These are phyloP conservation scores for Centrapalus pauciflorus DNA, from an alignment of 129 eudicot genomes.

Conservation along the genomic window DNA sequence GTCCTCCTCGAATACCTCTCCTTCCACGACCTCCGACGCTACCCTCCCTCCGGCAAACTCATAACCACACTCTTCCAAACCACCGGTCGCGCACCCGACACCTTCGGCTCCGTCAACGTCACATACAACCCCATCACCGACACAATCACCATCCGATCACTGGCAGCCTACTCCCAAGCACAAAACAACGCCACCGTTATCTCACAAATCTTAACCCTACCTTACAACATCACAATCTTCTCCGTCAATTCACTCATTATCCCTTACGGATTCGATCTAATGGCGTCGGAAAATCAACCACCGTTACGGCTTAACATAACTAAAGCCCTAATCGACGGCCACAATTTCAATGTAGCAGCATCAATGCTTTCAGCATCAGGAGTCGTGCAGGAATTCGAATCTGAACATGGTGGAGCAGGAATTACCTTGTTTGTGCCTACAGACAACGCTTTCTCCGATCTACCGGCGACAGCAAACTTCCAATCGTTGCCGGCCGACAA, in stretches of 20 bases:
- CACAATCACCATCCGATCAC: constrained; percentile 43
- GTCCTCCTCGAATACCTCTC: constrained; percentile 65
- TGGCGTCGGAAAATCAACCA: constrained; percentile 75
- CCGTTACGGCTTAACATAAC: constrained; percentile 67
- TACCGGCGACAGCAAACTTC: constrained; percentile 45
- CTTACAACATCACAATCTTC: constrained; percentile 48
- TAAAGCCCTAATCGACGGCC: constrained; percentile 61
- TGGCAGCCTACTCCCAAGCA: constrained; percentile 24
- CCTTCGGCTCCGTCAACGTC: constrained; percentile 56
- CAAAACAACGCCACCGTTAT: constrained; percentile 50
- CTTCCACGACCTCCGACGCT: constrained; percentile 42
- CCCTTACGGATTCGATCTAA: constrained; percentile 54
- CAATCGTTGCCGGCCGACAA: constrained; percentile 74
- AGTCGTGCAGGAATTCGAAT: constrained; percentile 63
- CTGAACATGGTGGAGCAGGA: constrained; percentile 78
- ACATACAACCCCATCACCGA: constrained; percentile 32
- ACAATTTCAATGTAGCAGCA: constrained; percentile 72
- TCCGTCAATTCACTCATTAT: constrained; percentile 40
- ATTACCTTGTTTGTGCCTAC: constrained; percentile 80
- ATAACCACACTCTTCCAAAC: constrained; percentile 73
- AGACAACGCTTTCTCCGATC: constrained; percentile 70
- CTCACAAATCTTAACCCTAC: constrained; percentile 26
- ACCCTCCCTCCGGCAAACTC: constrained; percentile 50
- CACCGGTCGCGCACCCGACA: constrained; percentile 66
- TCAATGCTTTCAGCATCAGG: constrained; percentile 77